phyloP scores from a whole-genome alignment of 1,284 basidiomycete species.

The Ganoderma multipileum region DNA sequence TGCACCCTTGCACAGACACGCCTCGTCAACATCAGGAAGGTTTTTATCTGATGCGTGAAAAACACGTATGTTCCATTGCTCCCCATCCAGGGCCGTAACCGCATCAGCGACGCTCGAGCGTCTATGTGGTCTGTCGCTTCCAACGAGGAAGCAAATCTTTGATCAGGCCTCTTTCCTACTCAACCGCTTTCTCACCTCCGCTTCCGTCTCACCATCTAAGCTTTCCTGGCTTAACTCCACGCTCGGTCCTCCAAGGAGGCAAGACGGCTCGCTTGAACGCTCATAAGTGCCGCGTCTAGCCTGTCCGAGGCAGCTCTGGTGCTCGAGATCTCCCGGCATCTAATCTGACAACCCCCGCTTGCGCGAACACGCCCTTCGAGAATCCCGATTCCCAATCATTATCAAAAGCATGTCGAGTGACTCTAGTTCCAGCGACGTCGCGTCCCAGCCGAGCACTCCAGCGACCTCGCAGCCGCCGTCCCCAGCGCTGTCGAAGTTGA shows the following conservation, averaged over 20 bases:
- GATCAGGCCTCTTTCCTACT: not conserved
- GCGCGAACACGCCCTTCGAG: not conserved
- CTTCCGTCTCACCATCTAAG: not conserved
- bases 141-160: not conserved
- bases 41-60: too few species aligned
- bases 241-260: not conserved
- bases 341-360: conserved; percentile 1
- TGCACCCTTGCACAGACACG: not conserved
- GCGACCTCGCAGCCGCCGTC: conserved; percentile 63
- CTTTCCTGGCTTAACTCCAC: not conserved
- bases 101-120: not conserved
- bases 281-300: not conserved
- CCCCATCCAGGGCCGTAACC: not conserved
- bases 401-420: conserved; percentile 12
- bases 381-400: conserved; percentile 3
- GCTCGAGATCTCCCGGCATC: not conserved
- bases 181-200: not conserved
- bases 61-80: not conserved
- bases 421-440: conserved; percentile 20
- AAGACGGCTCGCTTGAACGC: not conserved
- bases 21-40: too few species aligned
- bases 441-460: conserved; percentile 49
- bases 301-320: not conserved
- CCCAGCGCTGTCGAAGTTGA: conserved; percentile 58
- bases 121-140: not conserved